Evolutionary conservation across 306 rosid genomes (phyloP), one percentile per base, ranked within the genome.

Genomic region (Sphenostylis stenocarpa): DNA sequence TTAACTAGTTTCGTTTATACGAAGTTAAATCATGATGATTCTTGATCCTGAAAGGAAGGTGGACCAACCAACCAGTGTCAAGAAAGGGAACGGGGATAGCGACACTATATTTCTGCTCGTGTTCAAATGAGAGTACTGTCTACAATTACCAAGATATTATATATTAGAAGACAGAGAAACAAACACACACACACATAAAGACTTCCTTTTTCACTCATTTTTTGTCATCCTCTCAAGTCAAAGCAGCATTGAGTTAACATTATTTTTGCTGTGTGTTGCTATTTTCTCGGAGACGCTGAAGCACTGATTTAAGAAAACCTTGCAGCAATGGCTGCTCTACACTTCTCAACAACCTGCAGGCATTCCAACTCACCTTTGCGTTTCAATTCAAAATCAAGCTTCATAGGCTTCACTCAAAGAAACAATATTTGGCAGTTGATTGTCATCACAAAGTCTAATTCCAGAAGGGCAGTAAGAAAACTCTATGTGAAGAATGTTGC

Each of bases 301-400:
- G 67, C 34, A 17, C 65, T 53, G 73, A 20, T 45, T 49, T 21
- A 33, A 29, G 70, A 63, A 64, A 64, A 34, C 23, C 34, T 64
- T 24, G 77, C 73, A 60, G 75, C 63, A 83, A 86, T 86, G 87
- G 87, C 87, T 16, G 70, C 84, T 69, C 80, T 81, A 14, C 87
- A 78, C 45, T 86, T 86, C 82, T 83, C 89, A 69, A 67, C 85
- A 52, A 77, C 73, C 45, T 67, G 79, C 67, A 78, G 77, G 39
- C 82, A 57, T 61, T 70, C 87, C 17, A 83, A 64, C 77, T 58
- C 84, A 38, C 19, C 69, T 26, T 60, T 78, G 39, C 68, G 55
- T 16, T 57, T 72, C 41, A 57, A 79, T 29, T 76, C 76, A 64
- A 76, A 67, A 65, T 75, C 83, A 62, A 78, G 64, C 80, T 68